Evolutionary conservation across 106 monocot species (phyloP), one percentile per base, ranked within the genome.

Genomic region (Platanthera zijinensis): DNA sequence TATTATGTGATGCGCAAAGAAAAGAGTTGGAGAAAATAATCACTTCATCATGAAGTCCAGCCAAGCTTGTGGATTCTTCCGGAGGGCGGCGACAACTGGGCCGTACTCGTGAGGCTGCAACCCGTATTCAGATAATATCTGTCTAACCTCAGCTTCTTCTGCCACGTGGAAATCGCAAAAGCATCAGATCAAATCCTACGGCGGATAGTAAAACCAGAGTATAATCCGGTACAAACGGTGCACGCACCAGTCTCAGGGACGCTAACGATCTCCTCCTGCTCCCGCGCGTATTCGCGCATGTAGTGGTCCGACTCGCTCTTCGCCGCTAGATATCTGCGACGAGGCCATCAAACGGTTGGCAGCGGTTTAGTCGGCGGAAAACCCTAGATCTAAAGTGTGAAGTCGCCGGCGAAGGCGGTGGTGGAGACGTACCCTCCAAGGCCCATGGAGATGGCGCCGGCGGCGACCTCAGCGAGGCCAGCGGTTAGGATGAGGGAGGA

Each of bases 21-120:
- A 53, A 53, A 13, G 3, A 53, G 10, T 10, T 3, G 8, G 52
- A 53, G 21, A 59, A 59, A 59, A 19, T 59, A 6, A 21, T 84
- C 46, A 93, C 96, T 80, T 96, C 96, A 96, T 96, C 96, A 96
- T 96, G 87, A 96, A 96, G 13, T 96, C 93, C 32, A 96, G 91
- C 96, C 96, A 96, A 9, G 93, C 96, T 71, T 91, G 72, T 5
- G 93, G 96, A 72, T 93, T 91, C 78, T 80, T 89, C 39, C 96
- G 82, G 77, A 96, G 91, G 6, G 93, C 70, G 51, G 39, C 75
- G 8, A 96, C 96, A 6, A 96, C 76, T 0, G 96, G 96, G 7
- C 69, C 80, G 69, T 84, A 93, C 75, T 96, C 96, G 67, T 83
- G 82, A 8, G 93, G 93, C 76, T 88, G 83, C 21, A 96, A 82